Evolutionary conservation across 768 basidiomycete genomes (phyloP), one percentile per base, ranked within the genome.

Genomic region (Boletus tomentosulus): DNA sequence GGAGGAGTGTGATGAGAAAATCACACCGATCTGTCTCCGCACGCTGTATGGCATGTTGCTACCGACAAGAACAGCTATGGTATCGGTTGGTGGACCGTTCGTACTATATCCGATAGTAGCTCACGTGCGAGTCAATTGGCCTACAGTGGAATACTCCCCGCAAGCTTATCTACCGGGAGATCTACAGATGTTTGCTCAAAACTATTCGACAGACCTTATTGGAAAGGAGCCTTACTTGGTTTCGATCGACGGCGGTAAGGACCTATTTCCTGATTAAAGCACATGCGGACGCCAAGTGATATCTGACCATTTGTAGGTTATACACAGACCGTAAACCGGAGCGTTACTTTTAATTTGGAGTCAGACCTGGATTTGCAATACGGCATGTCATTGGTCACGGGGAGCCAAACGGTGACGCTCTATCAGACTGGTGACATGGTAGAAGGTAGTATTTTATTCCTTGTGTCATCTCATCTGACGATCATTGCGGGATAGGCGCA

Each of bases 191-290:
- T 74, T 73, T 37, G 70, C 71, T 4, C 50, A 8, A 38, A 60
- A 57, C 30, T 58, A 42, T 43, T 67, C 46, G 35, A 50, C 27
- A 1, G 62, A 62, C 27, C 60, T 66, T 3, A 31, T 59, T 27
- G 70, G 64, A 28, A 59, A 60, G 47, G 30, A 57, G 9, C 74
- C 74, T 9, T 42, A 50, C 25, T 24, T 74, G 43, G 62, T 66
- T 24, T 67, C 70, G 25, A 71, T 75, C 15, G 73, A 73, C 33
- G 74, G 73, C 15, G 73, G 72, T 73, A 54, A 49, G 55, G 12
- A 12, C 13, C 12, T 19, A 4, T 27, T 38, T 46, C 8, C 19
- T 3, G 35, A 50, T 30, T 19, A 15, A 46, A 6, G 6, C n/a
- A 22, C n/a, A 19, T 43, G 45, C 27, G 10, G 38, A 41, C 3